Conservation (phyloP, 371 early-diverging fungal species). For the Zychaea mexicana region DNA sequence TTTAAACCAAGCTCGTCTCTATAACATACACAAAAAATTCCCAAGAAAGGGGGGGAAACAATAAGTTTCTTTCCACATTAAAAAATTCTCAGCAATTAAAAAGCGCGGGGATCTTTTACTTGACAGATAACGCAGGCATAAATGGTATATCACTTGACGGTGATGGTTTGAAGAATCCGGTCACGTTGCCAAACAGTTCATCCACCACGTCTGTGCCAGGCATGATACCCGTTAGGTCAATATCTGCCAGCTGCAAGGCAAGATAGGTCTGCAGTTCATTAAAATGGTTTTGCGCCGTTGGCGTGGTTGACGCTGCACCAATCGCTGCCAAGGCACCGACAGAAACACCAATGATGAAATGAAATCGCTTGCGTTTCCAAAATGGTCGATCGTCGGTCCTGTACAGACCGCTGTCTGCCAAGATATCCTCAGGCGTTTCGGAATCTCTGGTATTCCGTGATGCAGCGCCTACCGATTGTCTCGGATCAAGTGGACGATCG, state of each 20-base stretch:
- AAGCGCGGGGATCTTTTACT: no score
- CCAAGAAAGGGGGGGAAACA: no score
- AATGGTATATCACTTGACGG: slow-evolving; percentile 50
- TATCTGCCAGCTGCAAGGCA: slow-evolving; percentile 51
- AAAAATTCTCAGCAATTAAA: no score
- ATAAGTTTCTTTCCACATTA: no score
- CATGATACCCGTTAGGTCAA: slow-evolving; percentile 65
- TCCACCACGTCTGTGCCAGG: slow-evolving; percentile 73
- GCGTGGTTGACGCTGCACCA: slow-evolving; percentile 36
- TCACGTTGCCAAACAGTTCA: slow-evolving; percentile 69
- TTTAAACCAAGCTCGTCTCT: slow-evolving; percentile 40
- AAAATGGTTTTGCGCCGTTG: slow-evolving; percentile 37
- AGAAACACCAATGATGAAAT: slow-evolving; percentile 42
- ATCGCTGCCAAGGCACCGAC: slow-evolving; percentile 23
- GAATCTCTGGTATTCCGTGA: neutral
- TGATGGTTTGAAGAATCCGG: slow-evolving; percentile 53
- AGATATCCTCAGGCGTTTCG: slow-evolving; percentile 28
- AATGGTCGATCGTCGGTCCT: slow-evolving; percentile 17
- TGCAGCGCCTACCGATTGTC: no score
- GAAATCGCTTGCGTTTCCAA: slow-evolving; percentile 41
- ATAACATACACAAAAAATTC: no score
- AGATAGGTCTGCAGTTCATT: slow-evolving; percentile 44
- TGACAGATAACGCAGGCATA: slow-evolving; percentile 49
- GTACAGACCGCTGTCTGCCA: slow-evolving; percentile 23
- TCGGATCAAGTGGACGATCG: no score